Percentiles rank a stretch among this genome's conserved stretches.
These are phyloP conservation scores for Metarhizium sp. DNA, from an alignment of 2,329 filamentous ascomycete genomes.

Conservation along the genomic window DNA sequence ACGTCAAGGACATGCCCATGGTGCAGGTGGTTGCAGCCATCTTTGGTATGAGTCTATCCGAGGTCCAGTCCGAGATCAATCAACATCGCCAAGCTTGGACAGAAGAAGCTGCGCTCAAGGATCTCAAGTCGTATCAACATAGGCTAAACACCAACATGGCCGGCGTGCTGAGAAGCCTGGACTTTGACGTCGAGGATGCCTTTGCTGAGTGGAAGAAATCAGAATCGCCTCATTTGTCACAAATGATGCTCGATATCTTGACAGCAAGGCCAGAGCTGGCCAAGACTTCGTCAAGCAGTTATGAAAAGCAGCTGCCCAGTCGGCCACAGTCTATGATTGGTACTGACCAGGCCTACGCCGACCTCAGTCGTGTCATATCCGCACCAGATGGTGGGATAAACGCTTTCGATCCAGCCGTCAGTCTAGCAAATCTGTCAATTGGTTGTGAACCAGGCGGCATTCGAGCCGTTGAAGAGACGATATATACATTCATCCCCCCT, in stretches of 20 bases:
- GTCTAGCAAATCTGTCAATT: slow-evolving; percentile 56
- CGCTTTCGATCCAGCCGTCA: slow-evolving; percentile 56
- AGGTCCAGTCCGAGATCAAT: slow-evolving; percentile 83
- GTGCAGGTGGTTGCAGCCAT: slow-evolving; percentile 80
- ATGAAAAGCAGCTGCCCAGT: slow-evolving; percentile 48
- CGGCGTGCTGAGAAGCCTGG: slow-evolving; percentile 68
- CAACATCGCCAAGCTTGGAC: slow-evolving; percentile 76
- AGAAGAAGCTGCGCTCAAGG: slow-evolving; percentile 79
- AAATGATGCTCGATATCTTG: slow-evolving; percentile 88
- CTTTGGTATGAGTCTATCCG: slow-evolving; percentile 69
- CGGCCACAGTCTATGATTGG: slow-evolving; percentile 33
- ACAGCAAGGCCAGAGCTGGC: slow-evolving; percentile 78
- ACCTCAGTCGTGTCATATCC: slow-evolving; percentile 42
- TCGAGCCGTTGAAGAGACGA: slow-evolving; percentile 48
- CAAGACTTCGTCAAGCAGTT: slow-evolving; percentile 56
- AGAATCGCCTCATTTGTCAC: slow-evolving; percentile 79
- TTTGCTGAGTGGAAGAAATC: slow-evolving; percentile 86
- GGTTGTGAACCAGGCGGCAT: slow-evolving; percentile 43
- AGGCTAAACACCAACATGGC: slow-evolving; percentile 72
- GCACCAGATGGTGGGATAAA: slow-evolving; percentile 32
- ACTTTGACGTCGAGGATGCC: slow-evolving; percentile 84
- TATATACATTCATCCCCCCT: slow-evolving; percentile 83
- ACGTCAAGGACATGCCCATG: slow-evolving; percentile 94
- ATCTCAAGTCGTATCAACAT: slow-evolving; percentile 89
- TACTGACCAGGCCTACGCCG: slow-evolving; percentile 42